Evolutionary conservation across 2,329 filamentous ascomycete species (phyloP).

Genomic region (Basipetospora sp.): DNA sequence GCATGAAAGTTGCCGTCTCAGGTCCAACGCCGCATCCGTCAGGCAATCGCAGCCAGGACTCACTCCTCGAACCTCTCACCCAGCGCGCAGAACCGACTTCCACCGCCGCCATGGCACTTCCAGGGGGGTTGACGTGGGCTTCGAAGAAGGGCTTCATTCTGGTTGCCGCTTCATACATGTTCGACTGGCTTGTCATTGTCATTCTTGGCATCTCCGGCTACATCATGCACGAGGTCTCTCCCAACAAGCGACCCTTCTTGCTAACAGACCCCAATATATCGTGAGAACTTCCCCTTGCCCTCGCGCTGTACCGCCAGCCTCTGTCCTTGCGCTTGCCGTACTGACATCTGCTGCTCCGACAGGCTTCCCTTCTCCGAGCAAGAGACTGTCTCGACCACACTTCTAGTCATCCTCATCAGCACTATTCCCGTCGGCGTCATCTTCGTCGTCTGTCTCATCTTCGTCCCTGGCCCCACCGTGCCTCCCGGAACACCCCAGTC

Average conservation of each 20-base stretch:
- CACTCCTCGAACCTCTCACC: constrained; percentile 4
- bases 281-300: constrained; percentile 6
- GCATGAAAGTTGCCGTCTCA: constrained; percentile 2
- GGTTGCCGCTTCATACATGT: constrained; percentile 48
- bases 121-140: too few relatives aligned
- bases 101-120: neutral
- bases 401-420: constrained; percentile 50
- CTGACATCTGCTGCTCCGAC: neutral
- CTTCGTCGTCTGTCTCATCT: constrained; percentile 48
- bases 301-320: too few relatives aligned
- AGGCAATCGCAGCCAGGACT: constrained; percentile 3
- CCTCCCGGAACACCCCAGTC: constrained; percentile 45
- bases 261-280: constrained; percentile 55
- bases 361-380: constrained; percentile 55
- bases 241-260: constrained; percentile 57
- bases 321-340: too few relatives aligned
- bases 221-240: constrained; percentile 43
- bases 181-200: constrained; percentile 61
- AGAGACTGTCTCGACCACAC: constrained; percentile 58
- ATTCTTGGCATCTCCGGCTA: constrained; percentile 41
- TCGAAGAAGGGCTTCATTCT: constrained; percentile 8
- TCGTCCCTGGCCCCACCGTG: constrained; percentile 60
- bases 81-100: neutral
- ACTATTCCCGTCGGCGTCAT: constrained; percentile 54
- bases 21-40: neutral